Percentiles rank a stretch among this genome's conserved stretches.
phyloP scores from a whole-genome alignment of 768 basidiomycete genomes.

The Nevesoporus exiguus region DNA sequence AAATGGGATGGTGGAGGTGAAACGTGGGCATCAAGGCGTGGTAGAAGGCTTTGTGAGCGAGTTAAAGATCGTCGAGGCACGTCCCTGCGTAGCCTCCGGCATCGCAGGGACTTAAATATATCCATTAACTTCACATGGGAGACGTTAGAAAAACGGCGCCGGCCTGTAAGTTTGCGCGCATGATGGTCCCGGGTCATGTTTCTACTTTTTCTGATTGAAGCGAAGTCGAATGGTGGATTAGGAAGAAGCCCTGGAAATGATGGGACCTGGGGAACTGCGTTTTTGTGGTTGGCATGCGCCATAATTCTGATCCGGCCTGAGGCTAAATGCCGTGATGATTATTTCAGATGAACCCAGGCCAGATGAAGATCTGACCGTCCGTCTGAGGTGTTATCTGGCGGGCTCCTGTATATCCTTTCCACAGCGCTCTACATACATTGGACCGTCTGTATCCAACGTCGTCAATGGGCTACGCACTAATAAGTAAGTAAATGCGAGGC shows the following conservation, averaged over 20 bases:
- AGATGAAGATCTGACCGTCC: too few relatives aligned
- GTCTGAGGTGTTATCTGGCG: too few relatives aligned
- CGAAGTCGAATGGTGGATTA: conserved; percentile 8
- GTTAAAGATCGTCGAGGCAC: not conserved
- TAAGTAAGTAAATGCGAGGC: too few relatives aligned
- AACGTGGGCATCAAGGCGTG: not conserved
- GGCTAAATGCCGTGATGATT: too few relatives aligned
- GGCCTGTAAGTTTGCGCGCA: conserved; percentile 8
- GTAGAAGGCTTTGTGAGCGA: conserved; percentile 2
- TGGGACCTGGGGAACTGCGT: not conserved
- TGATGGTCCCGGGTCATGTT: conserved; percentile 3
- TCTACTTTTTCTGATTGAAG: conserved; percentile 16
- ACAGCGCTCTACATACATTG: too few relatives aligned
- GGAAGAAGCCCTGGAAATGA: not conserved
- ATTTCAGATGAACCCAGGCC: too few relatives aligned
- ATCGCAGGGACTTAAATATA: conserved; percentile 23
- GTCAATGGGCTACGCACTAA: too few relatives aligned
- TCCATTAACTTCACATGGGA: conserved; percentile 17
- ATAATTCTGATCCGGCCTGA: too few relatives aligned
- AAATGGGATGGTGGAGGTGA: conserved; percentile 5
- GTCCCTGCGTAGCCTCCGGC: conserved; percentile 5
- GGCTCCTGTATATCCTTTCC: too few relatives aligned
- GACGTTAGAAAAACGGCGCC: conserved; percentile 16
- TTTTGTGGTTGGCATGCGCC: too few relatives aligned
- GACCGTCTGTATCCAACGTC: too few relatives aligned